Evolutionary conservation across 2,329 filamentous ascomycete species (phyloP).

Genomic region (Pyrenophora teres): DNA sequence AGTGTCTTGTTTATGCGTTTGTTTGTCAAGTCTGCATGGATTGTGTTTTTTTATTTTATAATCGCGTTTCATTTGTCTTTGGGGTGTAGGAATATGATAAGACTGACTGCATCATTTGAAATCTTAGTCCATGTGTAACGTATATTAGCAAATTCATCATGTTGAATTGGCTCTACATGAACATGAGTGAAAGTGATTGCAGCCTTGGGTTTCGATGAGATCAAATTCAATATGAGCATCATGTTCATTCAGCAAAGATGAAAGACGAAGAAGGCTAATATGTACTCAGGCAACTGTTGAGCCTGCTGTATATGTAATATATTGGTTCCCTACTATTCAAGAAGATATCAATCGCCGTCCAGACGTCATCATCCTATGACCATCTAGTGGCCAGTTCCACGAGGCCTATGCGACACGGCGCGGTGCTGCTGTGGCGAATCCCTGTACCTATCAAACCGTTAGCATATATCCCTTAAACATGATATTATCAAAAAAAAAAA

Average conservation of each 20-base stretch:
- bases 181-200: too few relatives aligned
- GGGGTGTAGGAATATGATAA: constrained; percentile 23
- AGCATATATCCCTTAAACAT: not conserved
- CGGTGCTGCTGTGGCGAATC: constrained; percentile 18
- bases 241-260: too few relatives aligned
- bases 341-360: too few relatives aligned
- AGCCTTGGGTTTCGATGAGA: too few relatives aligned
- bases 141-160: constrained; percentile 5
- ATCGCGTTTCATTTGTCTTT: not conserved
- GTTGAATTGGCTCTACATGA: too few relatives aligned
- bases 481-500: too few relatives aligned
- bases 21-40: not conserved
- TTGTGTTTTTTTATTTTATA: not conserved
- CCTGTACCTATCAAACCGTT: constrained; percentile 10
- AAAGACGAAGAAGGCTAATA: too few relatives aligned
- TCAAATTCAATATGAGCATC: too few relatives aligned
- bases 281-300: too few relatives aligned
- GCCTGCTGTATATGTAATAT: not conserved
- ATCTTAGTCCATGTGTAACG: constrained; percentile 15
- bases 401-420: constrained; percentile 18
- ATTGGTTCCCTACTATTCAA: too few relatives aligned
- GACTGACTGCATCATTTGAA: not conserved
- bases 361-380: too few relatives aligned
- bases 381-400: constrained; percentile 9
- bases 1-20: not conserved